Base-by-base conservation (phyloP, 75 land plant genomes). In the Sequoiadendron giganteum region DNA sequence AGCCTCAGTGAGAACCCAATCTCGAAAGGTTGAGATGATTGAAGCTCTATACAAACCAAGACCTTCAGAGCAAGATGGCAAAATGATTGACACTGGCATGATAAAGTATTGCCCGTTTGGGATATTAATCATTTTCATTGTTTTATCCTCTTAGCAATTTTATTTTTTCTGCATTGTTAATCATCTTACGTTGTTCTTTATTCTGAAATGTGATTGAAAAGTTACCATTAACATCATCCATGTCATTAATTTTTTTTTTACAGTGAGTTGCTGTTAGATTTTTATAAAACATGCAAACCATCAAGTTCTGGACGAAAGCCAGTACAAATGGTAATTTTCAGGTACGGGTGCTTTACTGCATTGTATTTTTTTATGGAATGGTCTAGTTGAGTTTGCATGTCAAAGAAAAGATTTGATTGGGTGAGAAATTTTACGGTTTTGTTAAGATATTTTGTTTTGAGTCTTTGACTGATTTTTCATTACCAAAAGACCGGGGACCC, bases 11-110 rank as follows among this genome's bases (percentile, higher is more conserved):
- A 88, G 94, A 6, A 91, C 97, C 2, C 99, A 98, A 82, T 92
- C 97, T 0, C 93, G 97, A 0, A 98, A 95, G 78, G 91, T 91
- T 79, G 99, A 98, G 79, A 95, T 96, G 96, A 94, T 98, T 21
- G 96, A 94, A 47, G 93, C 93, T 6, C 88, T 98, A 2, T 95
- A 89, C 75, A 94, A 95, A 85, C 94, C 87, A 3, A 19, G 3
- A 21, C 54, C 56, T 9, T 10, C 6, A 2, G 39, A 16, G n/a
- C 15, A 19, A 10, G 88, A 47, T 88, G 34, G 3, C 18, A 48
- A 36, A 43, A 77, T 87, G 56, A 28, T 28, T 21, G 70, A 65
- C 28, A 2, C 30, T 25, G 70, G 70, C 70, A 65, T 65, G 70
- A 65, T 65, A 8, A 65, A 65, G 70, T 56, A 56, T 56, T 18